Evolutionary conservation across 495 filamentous ascomycete species (phyloP).

Genomic region (Aspergillus sclerotiicarbonarius): DNA sequence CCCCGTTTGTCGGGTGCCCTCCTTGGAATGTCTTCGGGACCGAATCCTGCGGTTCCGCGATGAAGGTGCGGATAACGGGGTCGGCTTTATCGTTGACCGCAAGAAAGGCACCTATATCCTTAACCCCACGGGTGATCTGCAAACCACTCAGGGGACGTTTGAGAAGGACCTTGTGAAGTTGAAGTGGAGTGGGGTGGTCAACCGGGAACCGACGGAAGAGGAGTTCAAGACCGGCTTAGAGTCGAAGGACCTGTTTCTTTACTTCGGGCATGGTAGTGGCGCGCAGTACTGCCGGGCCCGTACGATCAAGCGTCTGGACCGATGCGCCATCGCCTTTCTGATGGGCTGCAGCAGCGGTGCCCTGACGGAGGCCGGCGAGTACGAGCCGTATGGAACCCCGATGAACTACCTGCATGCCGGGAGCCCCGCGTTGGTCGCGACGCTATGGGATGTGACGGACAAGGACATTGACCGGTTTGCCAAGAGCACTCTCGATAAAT

Average conservation of each 20-base stretch:
- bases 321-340: constrained; percentile 77
- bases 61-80: constrained; percentile 25
- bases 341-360: constrained; percentile 88
- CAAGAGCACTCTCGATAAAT: constrained; percentile 69
- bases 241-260: constrained; percentile 68
- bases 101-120: constrained; percentile 77
- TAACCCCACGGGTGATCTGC: constrained; percentile 81
- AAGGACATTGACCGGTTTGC: constrained; percentile 93
- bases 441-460: constrained; percentile 97
- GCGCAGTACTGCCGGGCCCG: constrained; percentile 84
- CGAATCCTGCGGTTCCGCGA: constrained; percentile 54
- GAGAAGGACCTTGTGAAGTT: constrained; percentile 57
- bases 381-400: constrained; percentile 85
- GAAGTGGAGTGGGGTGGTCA: constrained; percentile 64
- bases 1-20: constrained; percentile 81
- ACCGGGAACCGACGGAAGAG: constrained; percentile 67
- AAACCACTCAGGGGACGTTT: constrained; percentile 74
- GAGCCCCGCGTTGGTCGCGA: constrained; percentile 77
- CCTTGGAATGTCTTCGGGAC: constrained; percentile 73
- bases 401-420: constrained; percentile 88
- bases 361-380: constrained; percentile 77
- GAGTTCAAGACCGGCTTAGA: constrained; percentile 67
- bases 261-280: constrained; percentile 96
- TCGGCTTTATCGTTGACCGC: constrained; percentile 49
- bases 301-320: constrained; percentile 72